Base-by-base conservation (phyloP, 2,329 filamentous ascomycete genomes). In the Scopulariopsis brevicaulis region DNA sequence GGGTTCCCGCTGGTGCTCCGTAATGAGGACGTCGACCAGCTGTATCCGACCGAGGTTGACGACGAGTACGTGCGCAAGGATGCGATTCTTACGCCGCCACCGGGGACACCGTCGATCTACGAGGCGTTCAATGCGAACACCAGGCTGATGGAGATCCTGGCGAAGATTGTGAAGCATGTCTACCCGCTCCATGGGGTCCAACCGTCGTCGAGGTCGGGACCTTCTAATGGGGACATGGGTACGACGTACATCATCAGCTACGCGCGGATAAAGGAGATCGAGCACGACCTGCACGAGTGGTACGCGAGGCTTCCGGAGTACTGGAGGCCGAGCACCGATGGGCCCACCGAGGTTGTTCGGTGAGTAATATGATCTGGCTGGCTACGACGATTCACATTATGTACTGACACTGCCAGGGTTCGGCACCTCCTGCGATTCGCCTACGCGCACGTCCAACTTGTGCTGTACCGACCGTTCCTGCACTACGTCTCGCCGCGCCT, bases 401-500 rank as follows among this genome's bases (percentile, higher is more conserved):
- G 14, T n/a, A 7, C 40, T 46, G 18, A 46, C 18, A 6, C 11
- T 28, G 22, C 15, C 54, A 82, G 80, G 11, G 77, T 84, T n/a
- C 88, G 90, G 60, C 89, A 91, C 62, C 75, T 92, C 25, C 75
- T 94, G 22, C 80, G 89, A 40, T 86, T 94, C 70, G 82, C 85
- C n/a, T 93, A 89, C 67, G 87, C 87, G 2, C 88, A 93, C 65
- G 87, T 91, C 5, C 89, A 93, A 66, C 85, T 94, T 69, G 84
- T 94, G 66, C 74, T 94, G 1, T 94, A 94, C 65, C 78, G 90
- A 20, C 90, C 90, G 0, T 94, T 94, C 68, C 73, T 94, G 14
- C 90, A 94, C 67, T 94, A 93, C 63, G 84, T 90, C 18, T 90
- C 89, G 8, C 83, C 84, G 11, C 77, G 81, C 51, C 72, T 82